Evolutionary conservation across 768 basidiomycete species (phyloP).

Genomic region (Baorangia bicolor): DNA sequence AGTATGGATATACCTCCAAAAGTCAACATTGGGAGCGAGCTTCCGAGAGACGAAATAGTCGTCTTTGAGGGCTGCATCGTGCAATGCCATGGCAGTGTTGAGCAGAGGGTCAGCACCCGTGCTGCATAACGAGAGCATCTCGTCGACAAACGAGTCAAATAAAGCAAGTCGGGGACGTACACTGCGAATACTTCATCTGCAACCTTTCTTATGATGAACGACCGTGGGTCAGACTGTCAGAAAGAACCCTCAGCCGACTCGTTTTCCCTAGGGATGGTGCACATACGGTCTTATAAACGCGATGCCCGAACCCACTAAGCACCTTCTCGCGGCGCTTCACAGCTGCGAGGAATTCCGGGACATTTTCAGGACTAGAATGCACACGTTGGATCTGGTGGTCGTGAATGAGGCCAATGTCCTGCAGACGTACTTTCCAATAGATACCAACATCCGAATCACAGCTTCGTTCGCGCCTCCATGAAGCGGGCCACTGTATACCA

Average conservation of each 20-base stretch:
- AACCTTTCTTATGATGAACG: conserved; percentile 86
- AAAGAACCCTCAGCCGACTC: background rate
- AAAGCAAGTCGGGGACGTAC: conserved; percentile 40
- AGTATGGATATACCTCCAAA: conserved; percentile 51
- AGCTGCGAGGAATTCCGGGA: conserved; percentile 79
- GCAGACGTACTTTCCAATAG: conserved; percentile 71
- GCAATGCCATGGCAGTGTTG: conserved; percentile 85
- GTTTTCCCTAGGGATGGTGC: background rate
- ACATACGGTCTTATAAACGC: conserved; percentile 73
- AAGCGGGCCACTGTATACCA: conserved; percentile 27
- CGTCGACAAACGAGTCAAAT: background rate
- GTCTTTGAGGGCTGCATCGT: conserved; percentile 87
- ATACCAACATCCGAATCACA: conserved; percentile 90
- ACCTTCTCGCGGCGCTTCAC: conserved; percentile 90
- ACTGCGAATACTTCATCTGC: conserved; percentile 91
- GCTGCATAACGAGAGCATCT: conserved; percentile 35
- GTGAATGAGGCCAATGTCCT: background rate
- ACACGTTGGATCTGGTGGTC: background rate
- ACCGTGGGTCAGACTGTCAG: conserved; percentile 80
- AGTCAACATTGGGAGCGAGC: conserved; percentile 89
- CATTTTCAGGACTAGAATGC: conserved; percentile 66
- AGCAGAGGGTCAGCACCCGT: conserved; percentile 84
- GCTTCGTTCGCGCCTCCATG: conserved; percentile 88
- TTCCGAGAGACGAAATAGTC: conserved; percentile 83
- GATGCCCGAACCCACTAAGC: conserved; percentile 87